Evolutionary conservation across 2,329 filamentous ascomycete species (phyloP), one percentile per base, ranked within the genome.

Genomic region (Cladophialophora chaetospira): DNA sequence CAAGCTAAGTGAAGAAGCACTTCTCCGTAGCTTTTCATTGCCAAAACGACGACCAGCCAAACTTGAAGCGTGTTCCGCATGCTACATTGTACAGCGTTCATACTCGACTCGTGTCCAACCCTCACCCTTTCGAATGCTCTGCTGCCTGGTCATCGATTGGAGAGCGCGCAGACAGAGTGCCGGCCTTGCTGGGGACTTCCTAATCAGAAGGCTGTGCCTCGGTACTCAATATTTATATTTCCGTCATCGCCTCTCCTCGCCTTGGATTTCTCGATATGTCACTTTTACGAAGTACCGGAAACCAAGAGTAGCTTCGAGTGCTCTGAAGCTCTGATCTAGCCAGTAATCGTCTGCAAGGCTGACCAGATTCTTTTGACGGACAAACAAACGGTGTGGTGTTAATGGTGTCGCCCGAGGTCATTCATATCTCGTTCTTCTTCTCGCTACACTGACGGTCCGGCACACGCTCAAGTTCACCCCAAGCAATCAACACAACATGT

Each of bases 401-500:
- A n/a, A n/a, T n/a, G n/a, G n/a, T n/a, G n/a, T n/a, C n/a, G n/a
- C n/a, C n/a, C n/a, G n/a, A n/a, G n/a, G n/a, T n/a, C n/a, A n/a
- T n/a, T n/a, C n/a, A n/a, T n/a, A n/a, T n/a, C n/a, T n/a, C n/a
- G n/a, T n/a, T n/a, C n/a, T n/a, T n/a, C n/a, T n/a, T n/a, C n/a
- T n/a, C n/a, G n/a, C n/a, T n/a, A n/a, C n/a, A n/a, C n/a, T n/a
- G n/a, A n/a, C n/a, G n/a, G n/a, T 9, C 9, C 36, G 17, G 6
- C 6, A 21, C 5, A 15, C 23, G 6, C 19, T 17, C 19, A 19
- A 25, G 38, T 11, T 13, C 21, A 21, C 29, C n/a, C 46, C 26
- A 15, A 33, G 9, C 33, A n/a, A 28, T 28, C n/a, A n/a, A 15
- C 25, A 19, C 42, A 67, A 53, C 47, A 92, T 92, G 88, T 92